Evolutionary conservation across 768 basidiomycete genomes (phyloP), one percentile per base, ranked within the genome.

Genomic region (Chalciporus piperatus): DNA sequence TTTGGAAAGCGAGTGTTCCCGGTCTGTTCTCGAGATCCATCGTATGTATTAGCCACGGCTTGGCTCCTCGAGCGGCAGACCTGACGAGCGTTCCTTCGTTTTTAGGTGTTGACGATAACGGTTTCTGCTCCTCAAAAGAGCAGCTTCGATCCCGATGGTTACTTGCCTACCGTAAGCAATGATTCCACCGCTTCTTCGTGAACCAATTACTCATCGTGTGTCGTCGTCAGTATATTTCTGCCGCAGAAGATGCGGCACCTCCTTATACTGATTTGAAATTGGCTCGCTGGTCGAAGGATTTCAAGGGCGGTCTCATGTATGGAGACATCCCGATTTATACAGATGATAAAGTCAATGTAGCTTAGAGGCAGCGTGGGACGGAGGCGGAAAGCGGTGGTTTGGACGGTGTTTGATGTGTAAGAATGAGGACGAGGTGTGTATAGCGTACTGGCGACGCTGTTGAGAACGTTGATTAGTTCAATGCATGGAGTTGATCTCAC

Each of bases 1-100:
- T 64, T 11, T 79, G 79, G 76, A 72, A 54, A 35, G 74, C 75
- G 47, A 70, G 58, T 47, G 64, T 69, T 5, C 75, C 79, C 2
- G 68, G 73, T 12, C 48, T 79, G 20, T 68, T 76, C 42, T 67
- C 59, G 47, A 69, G 67, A 48, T 54, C 41, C 19, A 63, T 73
- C 33, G 79, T 80, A 50, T 37, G 63, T 63, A 22, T 7, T 17
- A 11, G 9, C 13, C 16, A 66, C 63, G 19, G 1, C 20, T 41
- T 35, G 20, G 25, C 14, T n/a, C 32, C 39, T 17, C 35, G 22
- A 16, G 12, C 35, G 23, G 45, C 25, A 11, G 37, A 48, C 14
- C 45, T 37, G 35, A 37, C n/a, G 11, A 14, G 32, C 4, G n/a
- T n/a, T 9, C 17, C 41, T 47, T 33, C 27, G 35, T 9, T 47